These are phyloP conservation scores for Sambucus nigra DNA, from an alignment of 129 eudicot species.

Conservation along the genomic window DNA sequence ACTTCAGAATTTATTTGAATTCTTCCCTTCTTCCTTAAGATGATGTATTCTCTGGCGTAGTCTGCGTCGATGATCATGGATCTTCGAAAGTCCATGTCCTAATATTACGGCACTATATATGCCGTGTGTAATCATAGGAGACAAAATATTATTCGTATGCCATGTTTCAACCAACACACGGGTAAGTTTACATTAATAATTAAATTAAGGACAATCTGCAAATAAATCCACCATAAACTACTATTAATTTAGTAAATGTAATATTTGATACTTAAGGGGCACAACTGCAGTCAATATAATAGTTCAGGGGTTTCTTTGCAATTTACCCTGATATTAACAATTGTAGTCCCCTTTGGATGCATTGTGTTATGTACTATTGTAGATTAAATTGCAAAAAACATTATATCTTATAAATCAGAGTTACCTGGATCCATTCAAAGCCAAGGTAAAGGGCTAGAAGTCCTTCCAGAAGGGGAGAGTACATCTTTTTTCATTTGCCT, in stretches of 20 bases:
- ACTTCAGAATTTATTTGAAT: conserved; percentile 33
- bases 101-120: conserved; percentile 77
- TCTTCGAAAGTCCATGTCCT: conserved; percentile 95
- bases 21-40: conserved; percentile 48
- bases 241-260: too few relatives aligned
- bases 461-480: conserved; percentile 84
- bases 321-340: too few relatives aligned
- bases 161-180: background rate
- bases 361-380: too few relatives aligned
- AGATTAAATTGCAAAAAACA: too few relatives aligned
- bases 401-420: background rate
- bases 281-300: too few relatives aligned
- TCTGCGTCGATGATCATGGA: conserved; percentile 68
- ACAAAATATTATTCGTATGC: conserved; percentile 79
- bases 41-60: conserved; percentile 71
- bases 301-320: too few relatives aligned
- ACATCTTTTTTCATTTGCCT: conserved; percentile 94
- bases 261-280: too few relatives aligned
- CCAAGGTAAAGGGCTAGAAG: conserved; percentile 92
- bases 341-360: too few relatives aligned
- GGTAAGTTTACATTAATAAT: background rate
- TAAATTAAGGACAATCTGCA: too few relatives aligned
- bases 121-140: conserved; percentile 90
- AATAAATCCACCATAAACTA: too few relatives aligned
- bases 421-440: conserved; percentile 93